A percentile compares a stretch with the other conserved stretches of the same genome.
phyloP scores from a whole-genome alignment of 164 flowering plant genomes.

The Hamamelis virginiana region DNA sequence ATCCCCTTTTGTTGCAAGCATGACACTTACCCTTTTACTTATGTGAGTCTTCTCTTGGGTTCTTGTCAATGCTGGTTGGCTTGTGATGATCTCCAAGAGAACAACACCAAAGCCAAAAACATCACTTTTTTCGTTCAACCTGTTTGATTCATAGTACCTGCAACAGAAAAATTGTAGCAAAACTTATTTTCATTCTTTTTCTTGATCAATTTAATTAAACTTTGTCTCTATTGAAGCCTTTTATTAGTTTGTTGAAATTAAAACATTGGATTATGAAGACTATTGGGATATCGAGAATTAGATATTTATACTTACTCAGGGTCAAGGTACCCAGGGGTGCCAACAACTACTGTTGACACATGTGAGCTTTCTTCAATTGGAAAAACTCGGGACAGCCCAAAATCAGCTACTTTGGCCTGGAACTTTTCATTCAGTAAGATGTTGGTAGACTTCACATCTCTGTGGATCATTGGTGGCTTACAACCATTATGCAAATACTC shows the following conservation, averaged over 20 bases:
- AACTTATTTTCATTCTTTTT: too few species aligned
- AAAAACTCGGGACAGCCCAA: constrained; percentile 46
- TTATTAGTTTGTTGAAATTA: too few species aligned
- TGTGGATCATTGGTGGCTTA: constrained; percentile 52
- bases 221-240: too few species aligned
- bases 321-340: constrained; percentile 58
- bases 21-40: constrained; percentile 29
- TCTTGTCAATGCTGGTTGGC: constrained; percentile 29
- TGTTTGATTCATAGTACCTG: constrained; percentile 29
- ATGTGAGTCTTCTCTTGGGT: constrained; percentile 20
- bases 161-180: neutral
- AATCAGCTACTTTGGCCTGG: constrained; percentile 54
- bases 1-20: constrained; percentile 37
- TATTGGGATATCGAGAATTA: too few species aligned
- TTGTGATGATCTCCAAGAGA: constrained; percentile 47
- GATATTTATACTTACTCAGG: constrained; percentile 47
- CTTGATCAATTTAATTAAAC: too few species aligned
- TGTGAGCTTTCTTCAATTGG: constrained; percentile 27
- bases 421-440: constrained; percentile 43
- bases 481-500: constrained; percentile 54
- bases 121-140: constrained; percentile 52
- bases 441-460: constrained; percentile 54
- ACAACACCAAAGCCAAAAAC: constrained; percentile 59
- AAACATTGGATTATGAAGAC: too few species aligned
- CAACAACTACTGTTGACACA: constrained; percentile 33